Evolutionary conservation across 1,284 basidiomycete genomes (phyloP), one percentile per base, ranked within the genome.

Genomic region (Amylostereum areolatum): DNA sequence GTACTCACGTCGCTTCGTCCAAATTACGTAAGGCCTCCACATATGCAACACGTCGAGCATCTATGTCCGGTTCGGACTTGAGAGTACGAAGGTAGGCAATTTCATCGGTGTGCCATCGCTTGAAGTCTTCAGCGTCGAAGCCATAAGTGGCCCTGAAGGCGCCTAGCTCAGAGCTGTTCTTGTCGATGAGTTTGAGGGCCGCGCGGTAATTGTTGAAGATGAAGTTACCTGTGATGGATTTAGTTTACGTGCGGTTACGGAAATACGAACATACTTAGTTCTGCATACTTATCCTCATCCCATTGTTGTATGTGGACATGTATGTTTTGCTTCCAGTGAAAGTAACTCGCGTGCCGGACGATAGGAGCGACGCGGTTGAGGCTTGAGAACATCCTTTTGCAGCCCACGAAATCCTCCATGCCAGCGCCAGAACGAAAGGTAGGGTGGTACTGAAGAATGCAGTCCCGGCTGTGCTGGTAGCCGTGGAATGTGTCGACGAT

Each of bases 321-420:
- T 1, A 68, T 58, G 18, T 49, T 46, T 36, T 62, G 59, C 4
- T 47, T 50, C 36, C 59, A 58, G 31, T 59, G 61, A 42, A 59
- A 66, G 0, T 32, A 25, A 0, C 59, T 57, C 0, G 57, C 55
- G 48, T 65, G 59, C 5, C 61, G 54, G 18, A 57, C 60, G 34
- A 54, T 33, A 1, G 40, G 9, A 0, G 61, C 64, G 6, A 58
- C 49, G 4, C 32, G 37, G 48, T 66, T 66, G 5, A 59, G 60
- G 5, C 46, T 52, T 3, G 60, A 60, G 45, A 65, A 67, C 1
- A 64, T 34, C 0, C 50, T 51, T 44, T 67, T 60, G n/a, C 57
- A 57, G 0, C 49, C 57, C 45, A 63, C 60, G 11, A 64, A 52
- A 45, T 66, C 63, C 45, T 66, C 63, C 1, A 65, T 46, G 0